Evolutionary conservation across 352 stramenopile species (phyloP), one percentile per base, ranked within the genome.

Genomic region (Pythium plurisporium): DNA sequence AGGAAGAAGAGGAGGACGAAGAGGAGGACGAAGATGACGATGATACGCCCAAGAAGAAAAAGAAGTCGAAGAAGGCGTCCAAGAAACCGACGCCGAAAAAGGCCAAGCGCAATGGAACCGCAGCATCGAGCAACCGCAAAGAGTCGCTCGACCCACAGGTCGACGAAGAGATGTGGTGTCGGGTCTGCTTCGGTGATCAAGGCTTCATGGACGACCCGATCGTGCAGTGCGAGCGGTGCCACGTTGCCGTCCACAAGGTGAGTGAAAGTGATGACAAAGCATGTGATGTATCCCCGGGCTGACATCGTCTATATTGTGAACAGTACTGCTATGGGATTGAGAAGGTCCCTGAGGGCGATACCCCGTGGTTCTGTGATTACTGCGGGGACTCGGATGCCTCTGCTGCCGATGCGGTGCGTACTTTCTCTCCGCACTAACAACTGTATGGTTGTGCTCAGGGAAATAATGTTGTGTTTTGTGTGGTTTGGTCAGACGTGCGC

Each of bases 281-380:
- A n/a, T 23, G 29, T 5, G 19, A 45, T 38, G 20, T 5, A 15
- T 41, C 26, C 23, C 33, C 27, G 11, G 27, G 15, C 29, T 49
- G 22, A 44, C 36, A 17, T 11, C 5, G 3, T 38, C 23, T 19
- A 52, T 20, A 50, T 53, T 46, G 59, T 40, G 22, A 29, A 36
- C 59, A 94, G 86, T 95, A 91, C 63, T 95, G 86, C 67, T 95
- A 93, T 59, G 86, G 86, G 8, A 94, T 95, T 48, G 72, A 82
- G 12, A 66, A 73, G 38, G 81, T 95, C 2, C 86, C 86, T 0
- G 82, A 91, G 54, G 84, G 82, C 31, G 86, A 95, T 26, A 71
- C 74, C 17, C 86, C 86, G 20, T 95, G 86, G 86, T 93, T 85
- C 41, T 95, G 86, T 59, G 86, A 95, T 50, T 87, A 74, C 44